Evolutionary conservation across 1,139 yeast species (phyloP).

Genomic region (Yamadazyma diddensiae): DNA sequence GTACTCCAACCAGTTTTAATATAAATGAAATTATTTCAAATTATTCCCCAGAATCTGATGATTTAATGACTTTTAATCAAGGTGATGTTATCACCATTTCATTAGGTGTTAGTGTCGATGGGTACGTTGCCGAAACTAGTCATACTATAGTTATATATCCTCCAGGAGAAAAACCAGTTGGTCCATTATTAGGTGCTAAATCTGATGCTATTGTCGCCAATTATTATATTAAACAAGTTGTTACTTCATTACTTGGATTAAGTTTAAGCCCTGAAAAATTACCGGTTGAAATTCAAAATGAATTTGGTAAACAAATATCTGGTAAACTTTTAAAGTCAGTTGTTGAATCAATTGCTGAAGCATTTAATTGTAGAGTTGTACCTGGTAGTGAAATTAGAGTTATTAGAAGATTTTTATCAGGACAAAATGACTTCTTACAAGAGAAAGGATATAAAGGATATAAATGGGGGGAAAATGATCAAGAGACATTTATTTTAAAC

Average conservation of each 20-base stretch:
- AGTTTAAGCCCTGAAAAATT: constrained; percentile 72
- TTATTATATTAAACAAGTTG: constrained; percentile 83
- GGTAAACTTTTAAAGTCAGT: constrained; percentile 69
- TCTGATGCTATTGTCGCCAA: constrained; percentile 92
- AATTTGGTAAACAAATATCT: constrained; percentile 39
- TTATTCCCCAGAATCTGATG: constrained; percentile 83
- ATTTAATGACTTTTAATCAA: constrained; percentile 49
- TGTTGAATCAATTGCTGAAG: constrained; percentile 78
- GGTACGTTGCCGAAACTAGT: constrained; percentile 82
- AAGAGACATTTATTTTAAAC: constrained; percentile 40
- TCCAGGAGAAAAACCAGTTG: constrained; percentile 58
- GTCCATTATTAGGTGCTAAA: constrained; percentile 76
- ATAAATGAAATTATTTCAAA: constrained; percentile 76
- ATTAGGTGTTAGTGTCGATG: constrained; percentile 90
- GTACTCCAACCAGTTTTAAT: constrained; percentile 86
- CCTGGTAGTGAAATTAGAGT: constrained; percentile 94
- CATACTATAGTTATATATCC: constrained; percentile 87
- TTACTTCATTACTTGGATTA: constrained; percentile 70
- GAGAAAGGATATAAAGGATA: constrained; percentile 93
- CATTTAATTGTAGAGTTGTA: constrained; percentile 78
- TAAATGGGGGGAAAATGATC: constrained; percentile 84
- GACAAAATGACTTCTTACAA: constrained; percentile 89
- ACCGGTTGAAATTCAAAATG: constrained; percentile 42
- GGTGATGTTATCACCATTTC: constrained; percentile 87
- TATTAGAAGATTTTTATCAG: constrained; percentile 88